phyloP scores from a whole-genome alignment of 2,329 filamentous ascomycete species.

The Biscogniauxia marginata region DNA sequence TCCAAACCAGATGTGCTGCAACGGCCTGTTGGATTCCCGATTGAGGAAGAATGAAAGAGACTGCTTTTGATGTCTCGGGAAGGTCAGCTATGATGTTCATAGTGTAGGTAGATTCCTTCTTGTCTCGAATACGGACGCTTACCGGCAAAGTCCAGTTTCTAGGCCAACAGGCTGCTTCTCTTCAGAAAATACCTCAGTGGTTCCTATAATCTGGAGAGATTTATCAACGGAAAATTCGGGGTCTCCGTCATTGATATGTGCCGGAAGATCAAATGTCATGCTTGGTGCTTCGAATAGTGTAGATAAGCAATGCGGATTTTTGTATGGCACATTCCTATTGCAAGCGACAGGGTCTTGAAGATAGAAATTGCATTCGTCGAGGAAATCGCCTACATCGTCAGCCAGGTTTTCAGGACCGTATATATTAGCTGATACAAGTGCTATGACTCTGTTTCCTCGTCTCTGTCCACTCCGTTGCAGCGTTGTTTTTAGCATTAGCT shows the following conservation, averaged over 20 bases:
- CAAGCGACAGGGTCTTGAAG: slow-evolving; percentile 6
- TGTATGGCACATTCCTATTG: slow-evolving; percentile 4
- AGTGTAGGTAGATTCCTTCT: no score
- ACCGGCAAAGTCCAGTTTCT: slow-evolving; percentile 3
- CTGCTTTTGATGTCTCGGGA: slow-evolving; percentile 5
- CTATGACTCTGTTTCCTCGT: not conserved
- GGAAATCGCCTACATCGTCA: slow-evolving; percentile 5
- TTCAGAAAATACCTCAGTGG: slow-evolving; percentile 1
- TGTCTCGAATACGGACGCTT: not conserved
- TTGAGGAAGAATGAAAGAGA: slow-evolving; percentile 1
- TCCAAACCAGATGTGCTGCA: slow-evolving; percentile 1
- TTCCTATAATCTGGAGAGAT: slow-evolving; percentile 2
- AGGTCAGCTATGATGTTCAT: no score
- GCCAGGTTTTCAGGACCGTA: slow-evolving; percentile 3
- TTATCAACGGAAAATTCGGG: slow-evolving; percentile 1
- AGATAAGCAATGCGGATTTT: slow-evolving; percentile 6
- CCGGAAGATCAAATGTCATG: slow-evolving; percentile 7
- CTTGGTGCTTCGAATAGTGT: slow-evolving; percentile 5
- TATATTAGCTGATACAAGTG: slow-evolving; percentile 3
- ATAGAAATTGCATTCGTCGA: slow-evolving; percentile 1
- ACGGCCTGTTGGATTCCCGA: not conserved
- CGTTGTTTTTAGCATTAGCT: slow-evolving; percentile 4
- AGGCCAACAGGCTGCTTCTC: slow-evolving; percentile 2
- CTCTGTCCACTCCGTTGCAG: not conserved
- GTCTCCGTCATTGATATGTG: not conserved